Conservation (phyloP, 495 filamentous ascomycete genomes). For the Lasiosphaeriaceae sp. region DNA sequence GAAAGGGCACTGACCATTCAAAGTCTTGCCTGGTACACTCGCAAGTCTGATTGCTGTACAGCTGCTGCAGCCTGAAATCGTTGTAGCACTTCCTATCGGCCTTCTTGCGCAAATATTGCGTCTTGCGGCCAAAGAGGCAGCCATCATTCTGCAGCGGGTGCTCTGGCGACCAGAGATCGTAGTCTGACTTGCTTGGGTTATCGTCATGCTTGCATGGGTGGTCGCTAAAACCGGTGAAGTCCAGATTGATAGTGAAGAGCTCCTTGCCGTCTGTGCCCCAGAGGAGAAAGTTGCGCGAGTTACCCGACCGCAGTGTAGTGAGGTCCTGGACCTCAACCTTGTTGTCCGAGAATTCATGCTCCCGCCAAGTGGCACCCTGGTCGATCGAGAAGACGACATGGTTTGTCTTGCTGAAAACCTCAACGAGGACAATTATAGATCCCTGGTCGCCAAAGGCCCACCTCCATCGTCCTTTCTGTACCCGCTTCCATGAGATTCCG, state of each 20-base stretch:
- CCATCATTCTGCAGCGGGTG: conserved; percentile 71
- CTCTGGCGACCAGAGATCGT: conserved; percentile 76
- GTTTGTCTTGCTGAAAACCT: conserved; percentile 50
- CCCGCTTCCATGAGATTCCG: conserved; percentile 80
- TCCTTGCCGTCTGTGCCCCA: conserved; percentile 64
- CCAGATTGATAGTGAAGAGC: conserved; percentile 71
- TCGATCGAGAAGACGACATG: conserved; percentile 72
- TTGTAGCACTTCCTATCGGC: conserved; percentile 71
- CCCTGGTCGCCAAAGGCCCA: conserved; percentile 97
- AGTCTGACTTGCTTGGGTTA: conserved; percentile 58
- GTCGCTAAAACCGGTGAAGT: conserved; percentile 77
- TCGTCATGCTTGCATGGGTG: conserved; percentile 62
- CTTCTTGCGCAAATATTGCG: conserved; percentile 89
- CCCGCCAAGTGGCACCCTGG: conserved; percentile 70
- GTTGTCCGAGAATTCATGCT: conserved; percentile 66
- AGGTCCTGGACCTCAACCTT: conserved; percentile 71
- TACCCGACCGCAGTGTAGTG: conserved; percentile 84
- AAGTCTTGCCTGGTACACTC: conserved; percentile 78
- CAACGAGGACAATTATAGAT: conserved; percentile 82
- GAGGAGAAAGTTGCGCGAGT: conserved; percentile 81
- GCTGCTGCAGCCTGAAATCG: conserved; percentile 58
- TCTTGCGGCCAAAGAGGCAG: conserved; percentile 88
- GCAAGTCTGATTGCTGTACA: conserved; percentile 71
- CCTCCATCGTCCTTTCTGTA: conserved; percentile 79
- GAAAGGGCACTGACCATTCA: conserved; percentile 65